phyloP scores from a whole-genome alignment of 495 filamentous ascomycete genomes.

The Penicillium atrosanguineum region DNA sequence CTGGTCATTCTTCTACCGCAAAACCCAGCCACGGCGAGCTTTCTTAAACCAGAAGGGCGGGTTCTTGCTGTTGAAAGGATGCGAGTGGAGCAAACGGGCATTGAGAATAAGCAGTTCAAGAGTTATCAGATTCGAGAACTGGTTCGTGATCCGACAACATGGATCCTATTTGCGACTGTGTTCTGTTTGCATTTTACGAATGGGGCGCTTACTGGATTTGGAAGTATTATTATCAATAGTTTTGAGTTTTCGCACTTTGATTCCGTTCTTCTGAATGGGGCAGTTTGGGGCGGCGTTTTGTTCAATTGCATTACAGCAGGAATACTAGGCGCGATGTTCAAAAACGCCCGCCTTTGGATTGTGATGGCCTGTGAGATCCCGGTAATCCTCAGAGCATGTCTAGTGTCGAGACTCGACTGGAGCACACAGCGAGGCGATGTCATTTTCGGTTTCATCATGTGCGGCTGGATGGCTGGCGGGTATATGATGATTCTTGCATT shows the following conservation, averaged over 20 bases:
- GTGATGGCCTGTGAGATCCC: neutral
- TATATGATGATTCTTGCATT: neutral
- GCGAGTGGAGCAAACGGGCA: neutral
- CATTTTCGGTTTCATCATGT: neutral
- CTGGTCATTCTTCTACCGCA: neutral
- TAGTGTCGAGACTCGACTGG: neutral
- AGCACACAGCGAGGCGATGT: neutral
- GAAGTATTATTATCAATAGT: neutral
- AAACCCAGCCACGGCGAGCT: neutral
- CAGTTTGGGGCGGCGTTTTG: neutral
- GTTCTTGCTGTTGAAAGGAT: neutral
- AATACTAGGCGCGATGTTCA: neutral
- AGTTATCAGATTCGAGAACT: neutral
- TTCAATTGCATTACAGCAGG: neutral
- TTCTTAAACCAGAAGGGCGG: neutral
- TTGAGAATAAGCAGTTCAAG: neutral
- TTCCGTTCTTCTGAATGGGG: neutral
- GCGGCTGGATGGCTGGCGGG: neutral
- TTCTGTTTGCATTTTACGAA: neutral
- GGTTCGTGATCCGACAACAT: neutral
- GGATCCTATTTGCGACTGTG: neutral
- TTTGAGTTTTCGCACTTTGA: neutral
- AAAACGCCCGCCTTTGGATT: neutral
- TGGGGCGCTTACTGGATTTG: neutral
- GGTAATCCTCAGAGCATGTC: neutral